Percentiles rank a stretch among this genome's conserved stretches.
Conservation (phyloP, 129 eudicot species). For the Apium graveolens region DNA sequence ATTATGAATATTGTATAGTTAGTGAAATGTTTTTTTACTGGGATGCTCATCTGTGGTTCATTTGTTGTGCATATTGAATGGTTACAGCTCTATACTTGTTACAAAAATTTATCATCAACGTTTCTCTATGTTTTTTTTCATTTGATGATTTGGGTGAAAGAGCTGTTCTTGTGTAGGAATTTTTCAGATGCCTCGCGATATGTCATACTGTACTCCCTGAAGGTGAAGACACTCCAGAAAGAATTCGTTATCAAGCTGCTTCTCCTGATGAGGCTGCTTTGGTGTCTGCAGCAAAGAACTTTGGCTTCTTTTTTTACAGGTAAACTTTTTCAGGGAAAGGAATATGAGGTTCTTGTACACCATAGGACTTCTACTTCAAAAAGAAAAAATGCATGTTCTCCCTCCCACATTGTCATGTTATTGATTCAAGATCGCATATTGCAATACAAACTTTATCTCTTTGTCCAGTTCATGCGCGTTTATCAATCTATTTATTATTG, state of each 20-base stretch:
- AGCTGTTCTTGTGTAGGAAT: slow-evolving; percentile 50
- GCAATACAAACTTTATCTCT: not conserved
- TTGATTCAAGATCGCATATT: not conserved
- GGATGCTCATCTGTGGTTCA: not conserved
- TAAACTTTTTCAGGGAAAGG: slow-evolving; percentile 1
- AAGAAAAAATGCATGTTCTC: not conserved
- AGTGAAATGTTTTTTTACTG: not conserved
- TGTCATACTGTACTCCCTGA: slow-evolving; percentile 99
- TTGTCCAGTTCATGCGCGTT: not conserved
- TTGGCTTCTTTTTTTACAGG: slow-evolving; percentile 98
- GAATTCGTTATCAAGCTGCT: slow-evolving; percentile 92
- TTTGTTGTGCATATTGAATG: not conserved
- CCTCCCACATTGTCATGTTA: not conserved
- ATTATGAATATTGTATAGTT: not conserved
- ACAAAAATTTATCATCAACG: not conserved
- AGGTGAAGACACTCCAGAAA: slow-evolving; percentile 96
- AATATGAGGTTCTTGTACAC: not conserved
- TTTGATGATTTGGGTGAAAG: not conserved
- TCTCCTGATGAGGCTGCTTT: slow-evolving; percentile 99
- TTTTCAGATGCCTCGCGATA: slow-evolving; percentile 97
- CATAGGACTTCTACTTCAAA: not conserved
- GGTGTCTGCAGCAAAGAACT: slow-evolving; percentile 91
- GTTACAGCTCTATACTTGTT: not conserved
- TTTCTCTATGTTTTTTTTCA: not conserved
- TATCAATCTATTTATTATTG: not conserved